Percentiles rank a stretch among this genome's conserved stretches.
Evolutionary conservation across 805 yeast genomes (phyloP).

Genomic region (Monosporozyma siamensis): DNA sequence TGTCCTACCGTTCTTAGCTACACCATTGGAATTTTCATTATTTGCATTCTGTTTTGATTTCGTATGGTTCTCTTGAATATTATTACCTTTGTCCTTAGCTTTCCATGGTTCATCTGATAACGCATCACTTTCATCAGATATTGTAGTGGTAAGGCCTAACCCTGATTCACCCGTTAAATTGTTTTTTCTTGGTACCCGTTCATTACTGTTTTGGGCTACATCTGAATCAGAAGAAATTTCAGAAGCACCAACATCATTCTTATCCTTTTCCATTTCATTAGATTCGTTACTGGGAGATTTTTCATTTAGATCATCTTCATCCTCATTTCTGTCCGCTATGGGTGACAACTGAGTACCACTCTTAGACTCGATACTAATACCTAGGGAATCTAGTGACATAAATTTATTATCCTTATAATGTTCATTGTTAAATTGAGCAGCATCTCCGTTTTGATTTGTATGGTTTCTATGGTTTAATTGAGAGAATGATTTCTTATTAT

Average conservation of each 20-base stretch:
- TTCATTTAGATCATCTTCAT: neutral
- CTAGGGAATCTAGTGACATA: conserved; percentile 12
- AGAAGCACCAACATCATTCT: conserved; percentile 6
- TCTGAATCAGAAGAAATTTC: neutral
- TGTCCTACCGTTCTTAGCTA: conserved; percentile 11
- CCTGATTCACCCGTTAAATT: neutral
- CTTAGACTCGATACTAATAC: conserved; percentile 8
- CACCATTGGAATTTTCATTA: neutral
- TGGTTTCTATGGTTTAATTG: neutral
- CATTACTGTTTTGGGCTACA: neutral
- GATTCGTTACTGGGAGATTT: neutral
- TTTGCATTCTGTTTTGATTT: neutral
- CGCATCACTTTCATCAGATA: neutral
- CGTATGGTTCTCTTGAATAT: neutral
- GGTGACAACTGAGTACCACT: neutral
- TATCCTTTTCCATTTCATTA: neutral
- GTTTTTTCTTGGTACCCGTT: neutral
- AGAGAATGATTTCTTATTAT: neutral
- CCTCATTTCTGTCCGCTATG: neutral
- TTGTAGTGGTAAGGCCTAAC: neutral
- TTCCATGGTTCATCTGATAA: neutral
- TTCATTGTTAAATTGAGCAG: neutral
- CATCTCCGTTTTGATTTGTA: neutral
- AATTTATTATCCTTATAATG: neutral
- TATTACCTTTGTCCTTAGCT: neutral